Base-by-base conservation (phyloP, 1,284 basidiomycete species). In the Afroboletus lepidellus region DNA sequence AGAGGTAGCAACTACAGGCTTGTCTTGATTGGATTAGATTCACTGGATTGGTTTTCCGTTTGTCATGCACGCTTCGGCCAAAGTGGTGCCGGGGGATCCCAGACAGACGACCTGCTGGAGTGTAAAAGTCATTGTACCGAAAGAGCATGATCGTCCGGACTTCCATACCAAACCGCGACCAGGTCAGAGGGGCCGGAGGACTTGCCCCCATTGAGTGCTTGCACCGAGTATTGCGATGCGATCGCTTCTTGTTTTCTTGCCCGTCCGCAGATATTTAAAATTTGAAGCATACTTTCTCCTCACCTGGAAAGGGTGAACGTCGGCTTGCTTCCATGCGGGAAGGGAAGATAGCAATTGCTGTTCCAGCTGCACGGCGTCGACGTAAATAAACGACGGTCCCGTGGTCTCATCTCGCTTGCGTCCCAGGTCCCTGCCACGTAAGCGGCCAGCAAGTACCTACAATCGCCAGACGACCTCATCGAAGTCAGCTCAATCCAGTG, bases 391-490 rank as follows among this genome's bases (percentile, higher is more conserved):
- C 37, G 32, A 42, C 9, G 12, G 33, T 8, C n/a, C n/a, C n/a
- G n/a, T n/a, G n/a, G n/a, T n/a, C n/a, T n/a, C n/a, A n/a, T n/a
- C n/a, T n/a, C 27, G 77, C 70, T 76, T 48, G 72, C 72, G 41
- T 68, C 76, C n/a, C 77, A 79, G 34, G 78, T 83, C n/a, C 87
- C 87, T 50, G 88, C 89, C 30, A 85, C 89, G 0, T 89, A 92
- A 66, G 85, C 87, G 27, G 80, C 91, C 42, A 89, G 89, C 54
- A 91, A 94, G 74, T 87, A 92, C 64, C 79, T 95, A 4, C 91
- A 94, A 60, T 90, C 92, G 25, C 94, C 95, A 1, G 94, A 98
- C 69, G 96, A 98, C 72, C 85, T 98, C 44, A 77, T 86, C 64
- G 98, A 98, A 73, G 84, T 98, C 43, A 77, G 6, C 27, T 5